phyloP scores from a whole-genome alignment of 2,329 filamentous ascomycete genomes.

The Trichoderma koningii region DNA sequence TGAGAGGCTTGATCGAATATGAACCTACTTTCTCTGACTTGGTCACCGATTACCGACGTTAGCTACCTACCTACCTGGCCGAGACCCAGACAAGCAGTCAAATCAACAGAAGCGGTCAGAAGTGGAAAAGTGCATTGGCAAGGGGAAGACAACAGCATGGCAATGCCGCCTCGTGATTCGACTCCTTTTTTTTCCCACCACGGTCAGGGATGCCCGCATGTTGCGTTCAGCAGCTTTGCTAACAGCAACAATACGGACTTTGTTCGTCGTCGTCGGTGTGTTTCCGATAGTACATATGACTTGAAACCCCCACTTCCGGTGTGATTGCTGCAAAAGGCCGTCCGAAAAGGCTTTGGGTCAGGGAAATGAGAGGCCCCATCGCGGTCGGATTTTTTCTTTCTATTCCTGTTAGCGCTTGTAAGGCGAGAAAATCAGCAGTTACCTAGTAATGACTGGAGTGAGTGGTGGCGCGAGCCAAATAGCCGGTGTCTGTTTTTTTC shows the following conservation, averaged over 20 bases:
- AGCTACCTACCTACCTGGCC: neutral
- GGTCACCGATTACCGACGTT: neutral
- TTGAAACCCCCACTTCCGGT: neutral
- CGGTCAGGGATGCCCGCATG: constrained; percentile 9
- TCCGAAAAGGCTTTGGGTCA: neutral
- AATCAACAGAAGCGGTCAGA: constrained; percentile 16
- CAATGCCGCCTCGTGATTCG: constrained; percentile 1
- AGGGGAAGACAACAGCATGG: constrained; percentile 1
- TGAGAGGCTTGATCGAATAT: constrained; percentile 25
- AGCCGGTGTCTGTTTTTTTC: neutral
- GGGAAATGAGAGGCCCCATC: constrained; percentile 23
- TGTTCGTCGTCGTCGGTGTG: constrained; percentile 11
- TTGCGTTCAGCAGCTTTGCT: neutral
- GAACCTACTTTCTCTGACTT: too few species aligned
- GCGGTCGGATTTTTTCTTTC: neutral
- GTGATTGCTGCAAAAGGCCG: neutral
- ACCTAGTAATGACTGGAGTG: too few species aligned
- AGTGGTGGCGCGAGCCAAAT: neutral
- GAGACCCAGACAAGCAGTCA: neutral
- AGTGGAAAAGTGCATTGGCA: constrained; percentile 8
- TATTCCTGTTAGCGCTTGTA: constrained; percentile 5
- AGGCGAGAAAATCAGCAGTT: neutral
- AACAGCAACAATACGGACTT: neutral
- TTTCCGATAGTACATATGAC: constrained; percentile 9
- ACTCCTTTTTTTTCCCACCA: constrained; percentile 9